Percentiles rank a stretch among this genome's conserved stretches.
Evolutionary conservation across 768 basidiomycete species (phyloP).

Genomic region (Mycena venus): DNA sequence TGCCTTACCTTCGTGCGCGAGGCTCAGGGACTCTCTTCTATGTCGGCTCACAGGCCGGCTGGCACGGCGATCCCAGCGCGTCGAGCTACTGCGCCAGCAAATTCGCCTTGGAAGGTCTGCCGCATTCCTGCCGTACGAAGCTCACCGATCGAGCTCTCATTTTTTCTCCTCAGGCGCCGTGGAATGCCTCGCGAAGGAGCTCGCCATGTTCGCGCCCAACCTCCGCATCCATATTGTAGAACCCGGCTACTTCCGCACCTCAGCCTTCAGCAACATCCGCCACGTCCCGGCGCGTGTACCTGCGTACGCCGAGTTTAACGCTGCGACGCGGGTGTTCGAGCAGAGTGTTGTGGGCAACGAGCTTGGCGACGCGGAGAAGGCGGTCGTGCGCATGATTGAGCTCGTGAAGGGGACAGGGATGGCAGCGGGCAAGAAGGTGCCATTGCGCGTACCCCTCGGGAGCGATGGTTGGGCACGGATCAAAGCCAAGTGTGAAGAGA

Average conservation of each 20-base stretch:
- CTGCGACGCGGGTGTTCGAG: background rate
- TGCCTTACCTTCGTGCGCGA: background rate
- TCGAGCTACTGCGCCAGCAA: background rate
- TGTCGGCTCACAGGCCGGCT: background rate
- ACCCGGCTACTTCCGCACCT: background rate
- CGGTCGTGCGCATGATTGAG: background rate
- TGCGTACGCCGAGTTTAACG: background rate
- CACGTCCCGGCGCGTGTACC: background rate
- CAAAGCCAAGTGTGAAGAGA: background rate
- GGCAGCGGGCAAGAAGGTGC: background rate
- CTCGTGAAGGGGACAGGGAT: background rate
- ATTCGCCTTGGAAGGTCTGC: background rate
- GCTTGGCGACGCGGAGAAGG: background rate
- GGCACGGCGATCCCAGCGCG: background rate
- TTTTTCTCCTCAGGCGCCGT: background rate
- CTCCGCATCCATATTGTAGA: background rate
- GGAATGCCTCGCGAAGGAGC: background rate
- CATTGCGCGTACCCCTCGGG: background rate
- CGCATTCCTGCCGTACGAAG: no score
- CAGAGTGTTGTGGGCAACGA: background rate
- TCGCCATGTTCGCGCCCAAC: background rate
- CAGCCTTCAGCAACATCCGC: background rate
- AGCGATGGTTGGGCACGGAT: background rate
- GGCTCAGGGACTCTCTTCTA: background rate
- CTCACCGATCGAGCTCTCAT: no score